These are phyloP conservation scores for Boletus vinaceobasis DNA, from an alignment of 768 basidiomycete genomes.

Conservation along the genomic window DNA sequence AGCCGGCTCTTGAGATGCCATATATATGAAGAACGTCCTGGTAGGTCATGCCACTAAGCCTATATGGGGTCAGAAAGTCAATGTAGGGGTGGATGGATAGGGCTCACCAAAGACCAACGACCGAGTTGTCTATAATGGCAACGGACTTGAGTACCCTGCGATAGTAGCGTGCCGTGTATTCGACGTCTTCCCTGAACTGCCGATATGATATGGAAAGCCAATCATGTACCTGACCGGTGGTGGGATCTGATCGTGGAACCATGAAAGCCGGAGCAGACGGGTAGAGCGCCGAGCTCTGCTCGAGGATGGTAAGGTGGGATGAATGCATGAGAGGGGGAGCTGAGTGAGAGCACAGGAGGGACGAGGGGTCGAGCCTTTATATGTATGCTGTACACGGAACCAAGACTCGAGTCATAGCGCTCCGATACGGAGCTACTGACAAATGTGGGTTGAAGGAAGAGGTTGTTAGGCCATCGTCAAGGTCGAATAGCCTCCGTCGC, in stretches of 20 bases:
- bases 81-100: background rate
- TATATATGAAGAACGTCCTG: conserved; percentile 71
- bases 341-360: conserved; percentile 6
- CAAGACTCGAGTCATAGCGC: conserved; percentile 17
- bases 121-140: conserved; percentile 50
- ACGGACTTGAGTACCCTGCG: conserved; percentile 43
- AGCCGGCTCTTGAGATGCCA: conserved; percentile 71
- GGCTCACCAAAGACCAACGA: conserved; percentile 73
- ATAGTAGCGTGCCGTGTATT: conserved; percentile 65
- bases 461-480: conserved; percentile 26
- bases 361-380: conserved; percentile 24
- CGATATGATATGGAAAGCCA: conserved; percentile 65
- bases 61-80: conserved; percentile 28
- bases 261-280: conserved; percentile 57
- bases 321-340: conserved; percentile 20
- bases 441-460: conserved; percentile 25
- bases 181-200: conserved; percentile 64
- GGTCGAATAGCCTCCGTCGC: conserved; percentile 32
- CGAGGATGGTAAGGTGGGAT: conserved; percentile 64
- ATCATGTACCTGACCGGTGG: conserved; percentile 39
- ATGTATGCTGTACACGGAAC: conserved; percentile 27
- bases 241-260: conserved; percentile 47
- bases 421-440: conserved; percentile 32
- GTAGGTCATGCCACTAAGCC: conserved; percentile 74
- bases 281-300: conserved; percentile 49